Percentiles rank a stretch among this genome's conserved stretches.
phyloP scores from a whole-genome alignment of 768 basidiomycete genomes.

The Suillus paluster region DNA sequence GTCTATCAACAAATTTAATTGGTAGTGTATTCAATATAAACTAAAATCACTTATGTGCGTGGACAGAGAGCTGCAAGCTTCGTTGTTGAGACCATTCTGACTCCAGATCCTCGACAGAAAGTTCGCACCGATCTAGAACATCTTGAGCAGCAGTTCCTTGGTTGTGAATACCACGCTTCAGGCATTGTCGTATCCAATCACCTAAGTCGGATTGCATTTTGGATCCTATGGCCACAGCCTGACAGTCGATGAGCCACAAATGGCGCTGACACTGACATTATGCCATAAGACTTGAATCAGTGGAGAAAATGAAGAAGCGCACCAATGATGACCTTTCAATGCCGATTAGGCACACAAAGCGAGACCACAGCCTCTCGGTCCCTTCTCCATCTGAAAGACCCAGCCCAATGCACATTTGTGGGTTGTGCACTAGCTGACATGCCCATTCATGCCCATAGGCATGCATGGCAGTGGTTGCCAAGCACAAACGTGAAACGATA shows the following conservation, averaged over 20 bases:
- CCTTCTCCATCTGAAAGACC: conserved; percentile 35
- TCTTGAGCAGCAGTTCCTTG: conserved; percentile 20
- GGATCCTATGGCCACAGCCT: conserved; percentile 27
- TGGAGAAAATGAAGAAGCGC: conserved; percentile 8
- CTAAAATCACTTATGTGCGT: conserved; percentile 28
- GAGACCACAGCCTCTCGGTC: conserved; percentile 39
- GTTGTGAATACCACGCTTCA: conserved; percentile 17
- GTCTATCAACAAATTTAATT: conserved; percentile 25
- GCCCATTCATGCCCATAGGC: conserved; percentile 44
- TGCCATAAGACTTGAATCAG: conserved; percentile 1
- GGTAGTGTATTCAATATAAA: conserved; percentile 17
- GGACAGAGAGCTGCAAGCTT: conserved; percentile 32
- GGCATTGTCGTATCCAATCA: conserved; percentile 33
- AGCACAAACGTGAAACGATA: conserved; percentile 26
- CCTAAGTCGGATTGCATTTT: conserved; percentile 37
- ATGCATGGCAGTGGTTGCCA: conserved; percentile 43
- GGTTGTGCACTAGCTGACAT: conserved; percentile 40
- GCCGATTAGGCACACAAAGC: conserved; percentile 37
- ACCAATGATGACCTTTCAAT: conserved; percentile 39
- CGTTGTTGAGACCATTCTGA: conserved; percentile 40
- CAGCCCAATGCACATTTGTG: conserved; percentile 29
- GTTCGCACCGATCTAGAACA: conserved; percentile 20
- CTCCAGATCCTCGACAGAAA: conserved; percentile 23
- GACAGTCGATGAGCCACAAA: conserved; percentile 40
- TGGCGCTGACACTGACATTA: conserved; percentile 23